A percentile compares a stretch with the other conserved stretches of the same genome.
These are phyloP conservation scores for Wallacemonas sp. DNA, from an alignment of 208 protist genomes.

Conservation along the genomic window DNA sequence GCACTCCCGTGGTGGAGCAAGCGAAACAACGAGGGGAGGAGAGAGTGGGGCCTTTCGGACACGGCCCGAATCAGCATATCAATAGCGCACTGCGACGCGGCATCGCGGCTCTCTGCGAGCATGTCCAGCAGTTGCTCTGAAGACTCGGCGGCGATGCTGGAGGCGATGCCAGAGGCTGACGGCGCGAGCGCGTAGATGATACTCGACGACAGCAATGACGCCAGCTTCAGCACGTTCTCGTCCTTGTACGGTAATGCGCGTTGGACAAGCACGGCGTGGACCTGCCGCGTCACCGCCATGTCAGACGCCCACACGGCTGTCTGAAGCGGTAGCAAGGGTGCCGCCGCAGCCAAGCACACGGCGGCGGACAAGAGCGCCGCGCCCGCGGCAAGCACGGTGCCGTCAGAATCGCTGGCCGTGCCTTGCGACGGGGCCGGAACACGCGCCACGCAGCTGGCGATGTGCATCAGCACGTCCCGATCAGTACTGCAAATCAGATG, in stretches of 20 bases:
- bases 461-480: conserved; percentile 46
- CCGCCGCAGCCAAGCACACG: conserved; percentile 37
- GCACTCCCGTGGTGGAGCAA: conserved; percentile 56
- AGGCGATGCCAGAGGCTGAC: not conserved
- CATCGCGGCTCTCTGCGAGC: conserved; percentile 60
- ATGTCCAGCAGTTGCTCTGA: conserved; percentile 81
- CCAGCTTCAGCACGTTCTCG: conserved; percentile 54
- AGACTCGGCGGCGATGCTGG: conserved; percentile 41
- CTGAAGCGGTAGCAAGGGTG: conserved; percentile 49
- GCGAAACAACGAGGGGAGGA: conserved; percentile 78
- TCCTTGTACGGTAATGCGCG: conserved; percentile 55
- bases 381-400: conserved; percentile 45
- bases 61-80: conserved; percentile 65
- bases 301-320: conserved; percentile 53
- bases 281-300: conserved; percentile 48
- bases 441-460: conserved; percentile 50
- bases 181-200: conserved; percentile 42
- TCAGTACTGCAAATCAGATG: conserved; percentile 28
- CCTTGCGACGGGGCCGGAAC: conserved; percentile 32
- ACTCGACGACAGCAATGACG: conserved; percentile 53
- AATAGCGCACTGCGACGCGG: conserved; percentile 62
- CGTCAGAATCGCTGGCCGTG: conserved; percentile 14
- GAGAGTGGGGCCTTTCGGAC: conserved; percentile 51
- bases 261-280: conserved; percentile 74
- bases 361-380: conserved; percentile 48